These are phyloP conservation scores for Theobroma grandiflorum DNA, from an alignment of 441 rosid species.

Conservation along the genomic window DNA sequence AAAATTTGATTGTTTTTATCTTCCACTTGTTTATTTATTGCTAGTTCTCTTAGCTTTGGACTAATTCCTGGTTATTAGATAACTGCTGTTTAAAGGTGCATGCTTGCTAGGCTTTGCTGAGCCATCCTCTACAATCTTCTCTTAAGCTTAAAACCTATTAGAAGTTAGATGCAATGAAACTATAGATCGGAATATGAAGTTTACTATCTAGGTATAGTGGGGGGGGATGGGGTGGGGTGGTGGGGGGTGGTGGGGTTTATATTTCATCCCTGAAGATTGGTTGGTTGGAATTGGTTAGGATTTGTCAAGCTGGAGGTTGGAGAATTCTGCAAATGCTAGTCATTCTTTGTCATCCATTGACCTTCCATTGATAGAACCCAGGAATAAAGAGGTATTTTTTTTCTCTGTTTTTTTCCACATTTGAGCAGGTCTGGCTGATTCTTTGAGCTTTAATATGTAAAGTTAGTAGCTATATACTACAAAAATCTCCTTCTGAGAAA, in stretches of 20 bases:
- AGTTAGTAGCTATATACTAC: neutral
- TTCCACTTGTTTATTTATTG: neutral
- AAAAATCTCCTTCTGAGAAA: neutral
- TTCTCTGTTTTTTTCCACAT: constrained; percentile 13
- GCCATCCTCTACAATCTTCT: neutral
- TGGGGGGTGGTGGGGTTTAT: neutral
- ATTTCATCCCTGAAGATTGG: constrained; percentile 33
- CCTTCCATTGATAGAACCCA: constrained; percentile 54
- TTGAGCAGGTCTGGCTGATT: neutral
- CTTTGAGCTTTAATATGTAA: neutral
- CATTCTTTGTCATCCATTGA: constrained; percentile 49
- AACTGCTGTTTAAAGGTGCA: neutral
- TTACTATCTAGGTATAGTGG: neutral
- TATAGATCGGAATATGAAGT: neutral
- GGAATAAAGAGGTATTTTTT: constrained; percentile 50
- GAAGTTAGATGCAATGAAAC: neutral
- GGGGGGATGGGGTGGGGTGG: neutral
- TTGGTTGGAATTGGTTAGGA: constrained; percentile 51
- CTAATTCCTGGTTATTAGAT: constrained; percentile 1
- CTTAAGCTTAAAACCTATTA: constrained; percentile 3
- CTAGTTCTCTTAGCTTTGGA: neutral
- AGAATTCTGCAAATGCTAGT: constrained; percentile 51
- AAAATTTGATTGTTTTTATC: neutral
- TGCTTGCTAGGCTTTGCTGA: neutral
- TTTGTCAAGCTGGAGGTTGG: constrained; percentile 48